A percentile compares a stretch with the other conserved stretches of the same genome.
These are phyloP conservation scores for Rhododendron molle DNA, from an alignment of 148 eudicot species.

Conservation along the genomic window DNA sequence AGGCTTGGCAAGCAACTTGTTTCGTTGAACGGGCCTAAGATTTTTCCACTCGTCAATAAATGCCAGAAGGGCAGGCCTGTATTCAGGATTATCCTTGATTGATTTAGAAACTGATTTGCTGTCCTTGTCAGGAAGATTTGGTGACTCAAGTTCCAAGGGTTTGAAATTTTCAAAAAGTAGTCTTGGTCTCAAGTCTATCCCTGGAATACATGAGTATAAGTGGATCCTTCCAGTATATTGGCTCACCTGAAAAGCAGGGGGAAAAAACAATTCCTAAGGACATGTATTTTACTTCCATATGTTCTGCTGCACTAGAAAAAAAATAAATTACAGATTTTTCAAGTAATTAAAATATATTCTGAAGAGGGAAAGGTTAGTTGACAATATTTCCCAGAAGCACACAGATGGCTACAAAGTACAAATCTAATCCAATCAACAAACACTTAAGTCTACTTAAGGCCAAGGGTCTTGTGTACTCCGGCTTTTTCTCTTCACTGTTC, in stretches of 20 bases:
- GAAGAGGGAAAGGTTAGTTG: not conserved
- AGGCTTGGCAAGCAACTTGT: constrained; percentile 69
- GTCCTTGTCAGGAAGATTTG: constrained; percentile 20
- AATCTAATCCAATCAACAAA: not conserved
- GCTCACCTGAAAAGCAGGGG: constrained; percentile 57
- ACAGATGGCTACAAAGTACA: not conserved
- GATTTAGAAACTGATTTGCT: constrained; percentile 25
- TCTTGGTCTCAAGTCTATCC: constrained; percentile 59
- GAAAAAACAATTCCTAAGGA: not conserved
- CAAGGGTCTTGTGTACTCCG: not conserved
- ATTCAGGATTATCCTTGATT: constrained; percentile 43
- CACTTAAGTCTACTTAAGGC: not conserved
- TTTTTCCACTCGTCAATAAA: constrained; percentile 73
- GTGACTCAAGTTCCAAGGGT: constrained; percentile 58
- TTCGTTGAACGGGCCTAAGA: constrained; percentile 63
- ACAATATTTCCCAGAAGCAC: not conserved
- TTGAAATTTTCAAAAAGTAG: constrained; percentile 76
- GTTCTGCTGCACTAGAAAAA: not conserved
- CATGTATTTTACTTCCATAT: not conserved
- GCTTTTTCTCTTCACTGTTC: not conserved
- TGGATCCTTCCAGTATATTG: constrained; percentile 91
- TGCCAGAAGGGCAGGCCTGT: constrained; percentile 44
- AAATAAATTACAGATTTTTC: not conserved
- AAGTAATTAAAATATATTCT: not conserved
- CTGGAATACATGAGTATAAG: constrained; percentile 65